A percentile compares a stretch with the other conserved stretches of the same genome.
Conservation (phyloP, 2,329 filamentous ascomycete species). For the Sphaerulina vaccinii region DNA sequence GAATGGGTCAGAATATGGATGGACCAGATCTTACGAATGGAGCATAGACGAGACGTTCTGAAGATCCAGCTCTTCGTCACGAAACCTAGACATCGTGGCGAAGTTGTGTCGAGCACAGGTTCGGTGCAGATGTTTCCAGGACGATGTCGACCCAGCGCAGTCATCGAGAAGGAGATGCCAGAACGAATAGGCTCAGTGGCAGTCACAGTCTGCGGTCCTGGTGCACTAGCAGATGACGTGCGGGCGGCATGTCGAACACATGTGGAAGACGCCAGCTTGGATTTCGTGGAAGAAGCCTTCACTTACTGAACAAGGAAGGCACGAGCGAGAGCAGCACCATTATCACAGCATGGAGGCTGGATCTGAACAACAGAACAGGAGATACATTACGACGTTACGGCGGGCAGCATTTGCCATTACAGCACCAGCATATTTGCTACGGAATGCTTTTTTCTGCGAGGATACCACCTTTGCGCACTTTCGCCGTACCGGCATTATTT, state of each 20-base stretch:
- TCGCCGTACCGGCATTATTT: not conserved
- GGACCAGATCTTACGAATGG: slow-evolving; percentile 62
- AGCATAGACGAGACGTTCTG: slow-evolving; percentile 58
- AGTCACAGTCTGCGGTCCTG: slow-evolving; percentile 63
- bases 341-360: slow-evolving; percentile 5
- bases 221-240: slow-evolving; percentile 63
- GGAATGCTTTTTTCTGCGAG: slow-evolving; percentile 10
- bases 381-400: slow-evolving; percentile 13
- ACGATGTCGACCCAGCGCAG: slow-evolving; percentile 54
- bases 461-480: slow-evolving; percentile 13
- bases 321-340: not conserved
- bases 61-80: slow-evolving; percentile 63
- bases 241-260: slow-evolving; percentile 53
- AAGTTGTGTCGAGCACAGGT: slow-evolving; percentile 57
- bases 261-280: slow-evolving; percentile 54
- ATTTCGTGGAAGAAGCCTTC: slow-evolving; percentile 66
- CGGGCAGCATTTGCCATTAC: slow-evolving; percentile 12
- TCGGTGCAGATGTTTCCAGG: slow-evolving; percentile 63
- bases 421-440: slow-evolving; percentile 7
- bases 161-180: slow-evolving; percentile 58
- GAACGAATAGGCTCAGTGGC: slow-evolving; percentile 50
- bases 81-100: slow-evolving; percentile 55
- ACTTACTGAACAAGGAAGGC: slow-evolving; percentile 38
- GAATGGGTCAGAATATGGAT: slow-evolving; percentile 66
- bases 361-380: not conserved